Evolutionary conservation across 2,329 filamentous ascomycete species (phyloP).

Genomic region (Lasiodiplodia sp.): DNA sequence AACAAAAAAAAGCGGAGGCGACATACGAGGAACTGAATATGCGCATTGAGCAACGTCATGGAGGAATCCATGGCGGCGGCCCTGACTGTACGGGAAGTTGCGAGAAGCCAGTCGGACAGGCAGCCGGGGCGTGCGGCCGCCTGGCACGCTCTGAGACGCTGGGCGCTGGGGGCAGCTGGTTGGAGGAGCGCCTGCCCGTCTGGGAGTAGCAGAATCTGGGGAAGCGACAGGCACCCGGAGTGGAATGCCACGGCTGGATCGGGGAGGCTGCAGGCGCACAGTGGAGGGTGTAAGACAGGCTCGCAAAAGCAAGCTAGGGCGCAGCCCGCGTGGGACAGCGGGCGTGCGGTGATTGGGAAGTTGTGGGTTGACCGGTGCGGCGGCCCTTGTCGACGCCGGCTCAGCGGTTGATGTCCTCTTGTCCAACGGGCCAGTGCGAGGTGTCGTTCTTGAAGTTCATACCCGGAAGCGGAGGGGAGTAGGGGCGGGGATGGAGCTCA

Average conservation of each 20-base stretch:
- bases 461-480: slow-evolving; percentile 35
- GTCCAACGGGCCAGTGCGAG: slow-evolving; percentile 54
- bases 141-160: not conserved
- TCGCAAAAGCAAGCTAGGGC: slow-evolving; percentile 26
- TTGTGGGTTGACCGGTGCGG: slow-evolving; percentile 3
- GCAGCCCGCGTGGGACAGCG: slow-evolving; percentile 8
- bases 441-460: slow-evolving; percentile 53
- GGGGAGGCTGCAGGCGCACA: slow-evolving; percentile 12
- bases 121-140: not conserved
- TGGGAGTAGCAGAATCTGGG: slow-evolving; percentile 23
- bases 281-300: slow-evolving; percentile 14
- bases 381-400: slow-evolving; percentile 21
- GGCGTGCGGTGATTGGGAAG: slow-evolving; percentile 5
- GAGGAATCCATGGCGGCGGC: slow-evolving; percentile 50
- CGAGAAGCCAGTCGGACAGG: slow-evolving; percentile 1
- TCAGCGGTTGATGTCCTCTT: slow-evolving; percentile 55
- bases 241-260: slow-evolving; percentile 18
- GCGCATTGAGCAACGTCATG: slow-evolving; percentile 55
- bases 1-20: slow-evolving; percentile 32
- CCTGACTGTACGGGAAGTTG: slow-evolving; percentile 1
- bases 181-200: slow-evolving; percentile 7
- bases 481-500: not conserved
- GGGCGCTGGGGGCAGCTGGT: not conserved
- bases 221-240: slow-evolving; percentile 9
- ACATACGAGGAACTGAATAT: slow-evolving; percentile 58